phyloP scores from a whole-genome alignment of 306 rosid species.

The Gleditsia sinensis region DNA sequence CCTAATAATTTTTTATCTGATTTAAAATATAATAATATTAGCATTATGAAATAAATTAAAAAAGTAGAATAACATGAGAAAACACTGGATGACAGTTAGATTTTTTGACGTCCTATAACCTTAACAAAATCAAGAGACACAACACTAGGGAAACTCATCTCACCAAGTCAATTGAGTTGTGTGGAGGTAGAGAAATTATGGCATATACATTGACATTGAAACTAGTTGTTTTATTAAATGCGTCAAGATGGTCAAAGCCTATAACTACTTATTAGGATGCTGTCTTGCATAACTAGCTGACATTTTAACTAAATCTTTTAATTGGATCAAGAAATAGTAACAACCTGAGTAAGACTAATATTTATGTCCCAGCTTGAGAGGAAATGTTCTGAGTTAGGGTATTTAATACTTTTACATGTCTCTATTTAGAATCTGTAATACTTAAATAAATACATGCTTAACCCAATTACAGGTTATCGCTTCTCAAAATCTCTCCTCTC shows the following conservation, averaged over 20 bases:
- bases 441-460: background rate
- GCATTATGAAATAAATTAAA: too few species aligned
- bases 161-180: too few species aligned
- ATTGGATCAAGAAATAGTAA: background rate
- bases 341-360: background rate
- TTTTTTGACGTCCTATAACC: background rate
- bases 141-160: too few species aligned
- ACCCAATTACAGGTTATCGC: background rate
- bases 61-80: background rate
- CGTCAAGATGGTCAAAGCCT: too few species aligned
- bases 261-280: too few species aligned
- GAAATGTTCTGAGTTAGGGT: background rate
- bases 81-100: too few species aligned
- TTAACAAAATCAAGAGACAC: background rate
- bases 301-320: background rate
- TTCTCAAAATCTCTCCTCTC: background rate
- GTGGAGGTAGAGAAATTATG: too few species aligned
- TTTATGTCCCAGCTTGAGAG: background rate
- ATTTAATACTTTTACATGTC: background rate
- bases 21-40: too few species aligned
- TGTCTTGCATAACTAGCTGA: background rate
- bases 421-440: background rate
- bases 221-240: too few species aligned
- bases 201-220: too few species aligned
- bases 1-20: too few species aligned